These are phyloP conservation scores for Calonectria pseudoturangicola DNA, from an alignment of 2,329 filamentous ascomycete genomes.

Conservation along the genomic window DNA sequence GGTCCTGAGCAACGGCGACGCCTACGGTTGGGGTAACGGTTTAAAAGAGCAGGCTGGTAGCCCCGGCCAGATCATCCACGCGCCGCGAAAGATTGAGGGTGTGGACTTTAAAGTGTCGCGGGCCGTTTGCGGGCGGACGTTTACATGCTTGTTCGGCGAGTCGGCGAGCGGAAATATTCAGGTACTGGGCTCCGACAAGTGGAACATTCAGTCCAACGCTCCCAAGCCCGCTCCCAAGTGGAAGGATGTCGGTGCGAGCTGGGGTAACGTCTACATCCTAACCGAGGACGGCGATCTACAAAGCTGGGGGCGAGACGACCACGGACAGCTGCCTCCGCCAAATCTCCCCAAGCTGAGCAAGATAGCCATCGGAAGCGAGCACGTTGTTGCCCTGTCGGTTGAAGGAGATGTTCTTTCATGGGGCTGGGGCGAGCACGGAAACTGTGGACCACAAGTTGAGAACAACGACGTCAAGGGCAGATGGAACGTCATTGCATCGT, in stretches of 20 bases:
- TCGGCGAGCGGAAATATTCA: conserved; percentile 74
- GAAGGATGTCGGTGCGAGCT: conserved; percentile 84
- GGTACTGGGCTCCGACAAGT: conserved; percentile 86
- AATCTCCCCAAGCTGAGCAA: conserved; percentile 74
- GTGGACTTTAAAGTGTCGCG: conserved; percentile 77
- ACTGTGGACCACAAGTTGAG: conserved; percentile 84
- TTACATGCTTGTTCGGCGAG: conserved; percentile 82
- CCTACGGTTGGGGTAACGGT: conserved; percentile 92
- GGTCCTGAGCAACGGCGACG: conserved; percentile 83
- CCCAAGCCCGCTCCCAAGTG: conserved; percentile 74
- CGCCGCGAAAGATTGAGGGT: conserved; percentile 76
- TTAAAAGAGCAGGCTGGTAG: conserved; percentile 89
- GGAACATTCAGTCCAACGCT: conserved; percentile 75
- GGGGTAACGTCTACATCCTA: conserved; percentile 87
- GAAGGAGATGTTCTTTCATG: conserved; percentile 84
- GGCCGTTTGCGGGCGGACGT: conserved; percentile 88
- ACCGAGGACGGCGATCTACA: conserved; percentile 74
- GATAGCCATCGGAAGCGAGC: conserved; percentile 92
- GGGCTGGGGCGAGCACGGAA: conserved; percentile 99
- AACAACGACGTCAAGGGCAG: conserved; percentile 80
- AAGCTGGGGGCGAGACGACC: conserved; percentile 90
- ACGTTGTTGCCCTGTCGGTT: conserved; percentile 83
- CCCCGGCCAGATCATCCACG: conserved; percentile 71
- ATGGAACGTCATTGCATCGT: conserved; percentile 80
- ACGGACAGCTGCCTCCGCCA: conserved; percentile 84